Evolutionary conservation across 2,329 filamentous ascomycete species (phyloP), one percentile per base, ranked within the genome.

Genomic region (Nakataea oryzae): DNA sequence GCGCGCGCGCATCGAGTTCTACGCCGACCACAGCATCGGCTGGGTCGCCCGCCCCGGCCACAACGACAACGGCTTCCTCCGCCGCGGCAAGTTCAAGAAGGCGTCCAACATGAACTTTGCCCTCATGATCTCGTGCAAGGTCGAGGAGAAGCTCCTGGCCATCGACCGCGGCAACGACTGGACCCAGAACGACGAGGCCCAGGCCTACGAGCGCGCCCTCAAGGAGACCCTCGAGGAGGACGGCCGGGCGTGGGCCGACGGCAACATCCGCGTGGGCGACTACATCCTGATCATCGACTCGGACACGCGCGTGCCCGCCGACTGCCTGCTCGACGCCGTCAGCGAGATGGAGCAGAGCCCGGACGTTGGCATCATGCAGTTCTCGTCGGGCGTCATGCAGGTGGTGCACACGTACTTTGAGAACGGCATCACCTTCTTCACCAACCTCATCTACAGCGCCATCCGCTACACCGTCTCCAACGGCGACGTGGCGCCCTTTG

Each of bases 251-350:
- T 90, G 88, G 88, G 90, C 90, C 24, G 90, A 91, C 70, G 91
- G 91, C 65, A 92, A 95, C 73, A 88, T 96, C 67, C 89, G 91
- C 60, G 79, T 96, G 27, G 91, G 91, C 62, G 91, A 96, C 74
- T 93, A 92, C 73, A 90, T 93, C 64, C 77, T 90, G 34, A 76
- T 93, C 64, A 89, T 91, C 70, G 88, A 91, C 75, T 91, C 88
- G 1, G 89, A 92, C 73, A 92, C 89, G 32, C 88, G 88, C 73
- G 88, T 91, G 2, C 90, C 90, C 1, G 76, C 81, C 54, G 90
- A 93, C 73, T 93, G 90, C 69, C 79, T 93, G 64, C 79, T 93
- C 7, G 89, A 93, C 69, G 88, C 88, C 55, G 88, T 90, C 58
- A 90, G 86, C 59, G 90, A 93, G 70, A 91, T 93, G 88, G 88